phyloP scores from a whole-genome alignment of 2,329 filamentous ascomycete genomes.

The Endoconidiophora laricicola region DNA sequence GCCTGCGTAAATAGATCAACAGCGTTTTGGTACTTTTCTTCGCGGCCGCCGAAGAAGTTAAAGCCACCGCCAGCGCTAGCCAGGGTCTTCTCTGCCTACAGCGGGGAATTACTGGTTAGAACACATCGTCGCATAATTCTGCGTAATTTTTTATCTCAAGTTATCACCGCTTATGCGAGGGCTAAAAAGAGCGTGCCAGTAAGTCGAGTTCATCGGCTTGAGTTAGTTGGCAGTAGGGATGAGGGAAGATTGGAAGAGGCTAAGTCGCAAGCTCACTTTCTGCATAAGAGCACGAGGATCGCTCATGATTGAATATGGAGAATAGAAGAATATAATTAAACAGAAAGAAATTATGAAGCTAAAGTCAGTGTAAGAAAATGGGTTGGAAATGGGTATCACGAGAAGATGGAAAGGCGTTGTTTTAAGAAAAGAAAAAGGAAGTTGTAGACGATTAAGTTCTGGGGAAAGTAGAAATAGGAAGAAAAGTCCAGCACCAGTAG shows the following conservation, averaged over 20 bases:
- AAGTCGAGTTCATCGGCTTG: not conserved
- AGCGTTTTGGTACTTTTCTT: slow-evolving; percentile 81
- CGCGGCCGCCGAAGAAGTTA: slow-evolving; percentile 70
- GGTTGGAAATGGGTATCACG: not conserved
- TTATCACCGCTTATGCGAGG: not conserved
- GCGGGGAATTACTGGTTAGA: too few relatives aligned
- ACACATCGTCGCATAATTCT: too few relatives aligned
- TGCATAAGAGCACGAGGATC: slow-evolving; percentile 65
- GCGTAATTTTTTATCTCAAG: not conserved
- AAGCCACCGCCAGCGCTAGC: slow-evolving; percentile 64
- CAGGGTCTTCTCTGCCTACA: slow-evolving; percentile 72
- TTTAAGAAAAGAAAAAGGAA: too few relatives aligned
- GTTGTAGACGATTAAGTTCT: not conserved
- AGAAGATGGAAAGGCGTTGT: not conserved
- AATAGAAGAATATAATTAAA: not conserved
- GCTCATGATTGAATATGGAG: slow-evolving; percentile 3
- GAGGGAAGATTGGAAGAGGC: not conserved
- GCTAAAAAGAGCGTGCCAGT: not conserved
- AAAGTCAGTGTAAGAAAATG: not conserved
- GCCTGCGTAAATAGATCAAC: slow-evolving; percentile 78
- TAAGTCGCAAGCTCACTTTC: slow-evolving; percentile 38
- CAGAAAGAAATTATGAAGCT: not conserved
- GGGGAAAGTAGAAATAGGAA: not conserved
- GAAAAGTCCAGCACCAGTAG: not conserved
- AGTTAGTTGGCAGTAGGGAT: not conserved